phyloP scores from a whole-genome alignment of 2,329 filamentous ascomycete species.

The Sporothrix protearum region DNA sequence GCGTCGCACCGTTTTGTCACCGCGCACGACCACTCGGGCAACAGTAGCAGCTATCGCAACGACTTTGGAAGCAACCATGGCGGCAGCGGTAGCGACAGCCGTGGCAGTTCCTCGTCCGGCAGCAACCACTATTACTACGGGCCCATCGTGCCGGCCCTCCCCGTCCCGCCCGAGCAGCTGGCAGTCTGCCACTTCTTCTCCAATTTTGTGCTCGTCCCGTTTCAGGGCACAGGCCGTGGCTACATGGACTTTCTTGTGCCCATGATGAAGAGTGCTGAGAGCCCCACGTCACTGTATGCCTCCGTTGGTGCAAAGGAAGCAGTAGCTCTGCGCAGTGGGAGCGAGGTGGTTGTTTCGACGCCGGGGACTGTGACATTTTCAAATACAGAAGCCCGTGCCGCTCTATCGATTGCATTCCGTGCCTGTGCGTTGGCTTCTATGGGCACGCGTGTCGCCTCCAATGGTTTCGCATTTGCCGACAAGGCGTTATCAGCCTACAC shows the following conservation, averaged over 20 bases:
- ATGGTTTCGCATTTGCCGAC: slow-evolving; percentile 36
- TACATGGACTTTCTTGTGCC: slow-evolving; percentile 59
- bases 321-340: neutral
- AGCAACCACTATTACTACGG: slow-evolving; percentile 22
- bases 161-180: slow-evolving; percentile 50
- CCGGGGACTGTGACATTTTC: neutral
- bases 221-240: slow-evolving; percentile 49
- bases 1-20: neutral
- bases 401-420: slow-evolving; percentile 53
- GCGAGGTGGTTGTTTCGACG: neutral
- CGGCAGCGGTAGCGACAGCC: neutral
- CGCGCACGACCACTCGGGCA: neutral
- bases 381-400: slow-evolving; percentile 5
- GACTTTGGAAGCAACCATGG: neutral
- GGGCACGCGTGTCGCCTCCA: slow-evolving; percentile 47
- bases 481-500: slow-evolving; percentile 53
- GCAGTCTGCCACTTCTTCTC: slow-evolving; percentile 59
- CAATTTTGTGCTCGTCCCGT: slow-evolving; percentile 57
- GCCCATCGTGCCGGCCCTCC: slow-evolving; percentile 38
- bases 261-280: slow-evolving; percentile 45
- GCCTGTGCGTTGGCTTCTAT: slow-evolving; percentile 58
- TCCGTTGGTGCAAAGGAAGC: neutral
- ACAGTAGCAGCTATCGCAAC: neutral
- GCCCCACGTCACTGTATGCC: slow-evolving; percentile 5
- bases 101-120: slow-evolving; percentile 25